Conservation (phyloP, 352 stramenopile species). For the Phytophthora quininea region DNA sequence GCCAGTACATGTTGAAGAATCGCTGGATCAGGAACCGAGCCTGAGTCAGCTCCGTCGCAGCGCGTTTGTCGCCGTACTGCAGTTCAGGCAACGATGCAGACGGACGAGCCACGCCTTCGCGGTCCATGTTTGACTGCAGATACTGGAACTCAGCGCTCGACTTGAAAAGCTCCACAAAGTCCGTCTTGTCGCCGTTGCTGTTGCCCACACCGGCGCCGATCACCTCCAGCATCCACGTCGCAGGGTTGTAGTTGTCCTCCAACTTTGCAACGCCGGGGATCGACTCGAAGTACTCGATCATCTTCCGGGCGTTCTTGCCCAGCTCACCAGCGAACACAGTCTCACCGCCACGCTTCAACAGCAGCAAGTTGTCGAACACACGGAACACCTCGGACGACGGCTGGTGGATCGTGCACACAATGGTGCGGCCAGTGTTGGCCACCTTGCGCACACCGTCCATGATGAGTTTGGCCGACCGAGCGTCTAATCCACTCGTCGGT, state of each 20-base stretch:
- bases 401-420: not conserved
- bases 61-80: not conserved
- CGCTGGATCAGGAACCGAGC: not conserved
- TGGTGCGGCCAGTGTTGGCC: constrained; percentile 45
- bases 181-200: not conserved
- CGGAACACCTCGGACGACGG: not conserved
- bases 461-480: constrained; percentile 73
- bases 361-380: constrained; percentile 93
- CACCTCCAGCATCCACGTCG: not conserved
- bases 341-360: constrained; percentile 27
- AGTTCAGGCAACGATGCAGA: not conserved
- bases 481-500: constrained; percentile 22
- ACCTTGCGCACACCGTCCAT: constrained; percentile 80
- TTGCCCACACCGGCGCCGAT: not conserved
- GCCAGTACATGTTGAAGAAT: not conserved
- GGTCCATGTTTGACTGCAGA: not conserved
- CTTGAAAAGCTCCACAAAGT: not conserved
- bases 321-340: not conserved
- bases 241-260: not conserved
- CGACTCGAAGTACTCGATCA: constrained; percentile 65
- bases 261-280: not conserved
- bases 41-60: not conserved
- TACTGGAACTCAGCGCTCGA: not conserved
- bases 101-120: not conserved
- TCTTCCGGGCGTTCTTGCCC: not conserved